Percentiles rank a stretch among this genome's conserved stretches.
Conservation (phyloP, 2,329 filamentous ascomycete genomes). For the Sporothrix euskadiensis region DNA sequence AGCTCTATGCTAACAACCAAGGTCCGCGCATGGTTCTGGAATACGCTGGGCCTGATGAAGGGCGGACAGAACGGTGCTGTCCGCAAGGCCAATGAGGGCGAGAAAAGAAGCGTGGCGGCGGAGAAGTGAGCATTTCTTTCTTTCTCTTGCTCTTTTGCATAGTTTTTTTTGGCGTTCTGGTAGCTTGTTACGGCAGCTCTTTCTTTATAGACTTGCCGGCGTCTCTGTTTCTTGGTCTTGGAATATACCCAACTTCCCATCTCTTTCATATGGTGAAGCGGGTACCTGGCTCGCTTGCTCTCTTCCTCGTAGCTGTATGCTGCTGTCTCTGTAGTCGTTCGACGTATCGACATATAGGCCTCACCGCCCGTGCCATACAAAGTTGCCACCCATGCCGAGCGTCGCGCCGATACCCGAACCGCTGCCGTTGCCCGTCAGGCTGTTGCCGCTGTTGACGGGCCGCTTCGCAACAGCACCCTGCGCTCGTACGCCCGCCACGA, state of each 20-base stretch:
- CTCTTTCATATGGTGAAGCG: neutral
- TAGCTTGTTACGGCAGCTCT: neutral
- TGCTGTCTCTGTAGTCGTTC: neutral
- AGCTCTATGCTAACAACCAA: conserved; percentile 21
- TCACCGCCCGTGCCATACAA: conserved; percentile 53
- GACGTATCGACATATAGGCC: neutral
- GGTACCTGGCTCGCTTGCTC: neutral
- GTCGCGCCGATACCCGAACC: conserved; percentile 56
- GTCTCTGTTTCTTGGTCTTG: neutral
- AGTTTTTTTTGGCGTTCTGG: neutral
- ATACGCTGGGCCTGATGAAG: conserved; percentile 28
- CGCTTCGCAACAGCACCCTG: conserved; percentile 78
- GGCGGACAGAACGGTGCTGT: conserved; percentile 21
- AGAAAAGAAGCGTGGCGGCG: neutral
- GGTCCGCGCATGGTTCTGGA: conserved; percentile 36
- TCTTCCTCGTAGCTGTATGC: neutral
- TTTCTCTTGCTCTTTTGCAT: neutral
- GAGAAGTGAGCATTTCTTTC: neutral
- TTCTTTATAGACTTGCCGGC: neutral
- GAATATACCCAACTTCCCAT: conserved; percentile 19
- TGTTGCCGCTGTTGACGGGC: conserved; percentile 68
- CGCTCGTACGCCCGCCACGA: conserved; percentile 78
- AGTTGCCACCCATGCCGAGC: conserved; percentile 58
- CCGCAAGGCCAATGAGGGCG: neutral
- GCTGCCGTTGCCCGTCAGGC: conserved; percentile 38